phyloP scores from a whole-genome alignment of 1,284 basidiomycete species.

The Microbotryum scabiosae region DNA sequence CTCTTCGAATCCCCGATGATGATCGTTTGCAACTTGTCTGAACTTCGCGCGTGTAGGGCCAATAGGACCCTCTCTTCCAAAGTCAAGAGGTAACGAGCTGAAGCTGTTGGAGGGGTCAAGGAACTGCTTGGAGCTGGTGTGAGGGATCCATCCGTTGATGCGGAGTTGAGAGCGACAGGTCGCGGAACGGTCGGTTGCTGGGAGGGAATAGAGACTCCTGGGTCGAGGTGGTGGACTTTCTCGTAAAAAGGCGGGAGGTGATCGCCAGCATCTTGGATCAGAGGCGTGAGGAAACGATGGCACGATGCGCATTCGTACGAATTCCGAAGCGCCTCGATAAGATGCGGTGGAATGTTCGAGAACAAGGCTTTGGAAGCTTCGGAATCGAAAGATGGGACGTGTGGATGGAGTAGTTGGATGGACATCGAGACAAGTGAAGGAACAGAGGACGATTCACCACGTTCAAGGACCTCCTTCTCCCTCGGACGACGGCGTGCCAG shows the following conservation, averaged over 20 bases:
- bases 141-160: background rate
- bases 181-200: background rate
- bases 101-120: background rate
- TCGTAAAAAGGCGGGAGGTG: slow-evolving; percentile 3
- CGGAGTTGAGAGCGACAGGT: background rate
- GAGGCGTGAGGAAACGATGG: background rate
- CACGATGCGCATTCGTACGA: background rate
- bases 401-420: background rate
- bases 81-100: background rate
- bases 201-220: background rate
- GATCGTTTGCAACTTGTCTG: background rate
- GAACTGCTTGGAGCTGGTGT: background rate
- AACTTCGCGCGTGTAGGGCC: background rate
- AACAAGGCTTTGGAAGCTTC: no score
- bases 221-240: background rate
- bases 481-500: background rate
- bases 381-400: background rate
- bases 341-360: background rate
- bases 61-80: background rate
- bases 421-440: background rate
- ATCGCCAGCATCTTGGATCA: background rate
- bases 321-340: background rate
- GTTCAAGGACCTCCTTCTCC: background rate
- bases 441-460: background rate
- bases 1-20: background rate